These are phyloP conservation scores for Amyloporia xantha DNA, from an alignment of 768 basidiomycete species.

Conservation along the genomic window DNA sequence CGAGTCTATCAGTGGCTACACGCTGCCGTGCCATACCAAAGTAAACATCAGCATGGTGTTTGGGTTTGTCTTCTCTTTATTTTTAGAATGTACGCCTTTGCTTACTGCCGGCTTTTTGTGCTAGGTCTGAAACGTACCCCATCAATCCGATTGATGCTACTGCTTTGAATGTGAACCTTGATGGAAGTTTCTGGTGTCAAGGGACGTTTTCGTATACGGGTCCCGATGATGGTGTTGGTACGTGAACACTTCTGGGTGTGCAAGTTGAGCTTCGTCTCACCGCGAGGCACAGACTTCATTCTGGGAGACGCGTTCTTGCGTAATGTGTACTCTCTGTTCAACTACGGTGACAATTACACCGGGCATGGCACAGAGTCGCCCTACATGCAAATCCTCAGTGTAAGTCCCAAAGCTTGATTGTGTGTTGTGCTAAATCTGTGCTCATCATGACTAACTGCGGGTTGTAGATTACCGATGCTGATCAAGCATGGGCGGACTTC, in stretches of 20 bases:
- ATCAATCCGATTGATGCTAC: slow-evolving; percentile 5
- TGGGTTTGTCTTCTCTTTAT: slow-evolving; percentile 1
- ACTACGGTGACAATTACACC: slow-evolving; percentile 6
- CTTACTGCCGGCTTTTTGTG: background rate
- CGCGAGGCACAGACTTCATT: slow-evolving; percentile 10
- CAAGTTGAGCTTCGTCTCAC: background rate
- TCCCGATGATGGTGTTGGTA: background rate
- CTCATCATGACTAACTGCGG: background rate
- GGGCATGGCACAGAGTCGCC: background rate
- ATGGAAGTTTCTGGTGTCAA: background rate
- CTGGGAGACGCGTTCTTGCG: slow-evolving; percentile 19
- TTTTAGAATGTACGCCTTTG: background rate
- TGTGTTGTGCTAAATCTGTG: background rate
- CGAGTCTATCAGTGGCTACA: background rate
- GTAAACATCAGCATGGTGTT: slow-evolving; percentile 6
- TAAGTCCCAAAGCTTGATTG: background rate
- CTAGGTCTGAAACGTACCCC: slow-evolving; percentile 3
- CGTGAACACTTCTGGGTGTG: background rate
- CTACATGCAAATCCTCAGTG: slow-evolving; percentile 5
- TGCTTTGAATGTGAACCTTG: background rate
- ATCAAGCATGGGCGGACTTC: slow-evolving; percentile 4
- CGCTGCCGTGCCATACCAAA: slow-evolving; percentile 9
- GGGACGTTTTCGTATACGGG: background rate
- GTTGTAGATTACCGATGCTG: slow-evolving; percentile 2
- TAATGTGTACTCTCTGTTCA: slow-evolving; percentile 15